phyloP scores from a whole-genome alignment of 2,329 filamentous ascomycete species.

The Raffaelea arxii region DNA sequence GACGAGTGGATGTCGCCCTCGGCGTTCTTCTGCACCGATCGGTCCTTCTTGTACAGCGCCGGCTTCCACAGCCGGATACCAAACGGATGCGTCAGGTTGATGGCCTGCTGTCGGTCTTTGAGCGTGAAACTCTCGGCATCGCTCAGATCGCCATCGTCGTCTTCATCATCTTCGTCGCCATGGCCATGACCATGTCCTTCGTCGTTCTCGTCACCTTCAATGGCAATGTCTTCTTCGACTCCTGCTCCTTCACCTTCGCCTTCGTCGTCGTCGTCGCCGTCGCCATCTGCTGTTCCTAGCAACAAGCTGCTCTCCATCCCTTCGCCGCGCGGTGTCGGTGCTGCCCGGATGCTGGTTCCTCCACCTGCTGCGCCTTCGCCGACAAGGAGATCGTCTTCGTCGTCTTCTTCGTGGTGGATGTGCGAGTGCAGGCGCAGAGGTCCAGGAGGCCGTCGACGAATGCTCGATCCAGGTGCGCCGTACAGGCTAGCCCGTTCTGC shows the following conservation, averaged over 20 bases:
- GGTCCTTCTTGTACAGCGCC: conserved; percentile 92
- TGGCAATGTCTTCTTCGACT: conserved; percentile 18
- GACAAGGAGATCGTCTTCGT: neutral
- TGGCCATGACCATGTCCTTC: conserved; percentile 25
- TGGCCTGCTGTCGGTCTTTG: conserved; percentile 92
- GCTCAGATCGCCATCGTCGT: conserved; percentile 65
- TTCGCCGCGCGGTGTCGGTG: conserved; percentile 5
- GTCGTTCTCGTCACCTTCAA: conserved; percentile 27
- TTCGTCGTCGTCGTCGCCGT: conserved; percentile 19
- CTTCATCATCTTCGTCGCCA: conserved; percentile 36
- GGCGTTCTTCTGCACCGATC: conserved; percentile 91
- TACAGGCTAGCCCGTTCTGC: conserved; percentile 32
- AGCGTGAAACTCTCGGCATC: conserved; percentile 97
- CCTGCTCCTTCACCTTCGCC: conserved; percentile 25
- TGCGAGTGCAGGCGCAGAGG: conserved; percentile 15
- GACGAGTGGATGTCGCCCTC: conserved; percentile 96
- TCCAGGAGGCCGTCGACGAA: neutral
- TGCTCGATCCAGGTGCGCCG: neutral
- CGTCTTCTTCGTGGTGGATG: conserved; percentile 18
- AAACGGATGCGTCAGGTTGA: conserved; percentile 97
- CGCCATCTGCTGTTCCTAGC: neutral
- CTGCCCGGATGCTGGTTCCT: neutral
- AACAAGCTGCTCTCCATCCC: neutral
- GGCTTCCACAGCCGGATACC: conserved; percentile 99
- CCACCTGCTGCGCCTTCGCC: too few species aligned